phyloP scores from a whole-genome alignment of 176 grass and related monocot genomes.

The Secale cereale region DNA sequence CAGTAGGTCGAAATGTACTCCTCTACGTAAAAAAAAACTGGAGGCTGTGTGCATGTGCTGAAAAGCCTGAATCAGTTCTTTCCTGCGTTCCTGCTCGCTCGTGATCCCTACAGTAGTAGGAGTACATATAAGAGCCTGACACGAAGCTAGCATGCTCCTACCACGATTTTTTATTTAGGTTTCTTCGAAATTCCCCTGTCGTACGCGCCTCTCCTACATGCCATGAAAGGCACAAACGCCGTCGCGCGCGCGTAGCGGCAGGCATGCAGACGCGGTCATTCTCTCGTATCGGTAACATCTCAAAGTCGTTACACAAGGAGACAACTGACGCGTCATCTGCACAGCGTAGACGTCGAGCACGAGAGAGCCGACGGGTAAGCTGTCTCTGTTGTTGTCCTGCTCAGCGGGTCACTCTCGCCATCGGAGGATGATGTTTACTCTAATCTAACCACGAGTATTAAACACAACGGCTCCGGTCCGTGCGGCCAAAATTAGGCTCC shows the following conservation, averaged over 20 bases:
- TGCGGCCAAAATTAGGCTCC: background rate
- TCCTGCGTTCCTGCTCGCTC: background rate
- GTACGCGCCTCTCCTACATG: background rate
- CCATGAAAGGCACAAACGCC: background rate
- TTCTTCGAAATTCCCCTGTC: background rate
- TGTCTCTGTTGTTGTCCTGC: background rate
- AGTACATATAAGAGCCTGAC: background rate
- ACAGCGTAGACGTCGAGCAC: background rate
- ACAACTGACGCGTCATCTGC: background rate
- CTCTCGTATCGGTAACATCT: constrained; percentile 18
- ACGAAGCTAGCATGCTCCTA: background rate
- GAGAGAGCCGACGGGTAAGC: constrained; percentile 13
- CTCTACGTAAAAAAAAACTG: no score
- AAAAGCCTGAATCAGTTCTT: background rate
- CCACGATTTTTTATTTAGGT: background rate
- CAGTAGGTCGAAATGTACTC: no score
- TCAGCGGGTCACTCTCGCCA: background rate
- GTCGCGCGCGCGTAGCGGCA: background rate
- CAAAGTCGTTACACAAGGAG: background rate
- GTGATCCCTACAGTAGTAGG: background rate
- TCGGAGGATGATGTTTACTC: background rate
- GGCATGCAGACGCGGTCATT: background rate
- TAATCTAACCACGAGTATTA: background rate
- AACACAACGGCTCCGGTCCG: background rate
- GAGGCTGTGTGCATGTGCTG: background rate